Percentiles rank a stretch among this genome's conserved stretches.
These are phyloP conservation scores for Nicotiana otophora DNA, from an alignment of 257 asterid genomes.

Conservation along the genomic window DNA sequence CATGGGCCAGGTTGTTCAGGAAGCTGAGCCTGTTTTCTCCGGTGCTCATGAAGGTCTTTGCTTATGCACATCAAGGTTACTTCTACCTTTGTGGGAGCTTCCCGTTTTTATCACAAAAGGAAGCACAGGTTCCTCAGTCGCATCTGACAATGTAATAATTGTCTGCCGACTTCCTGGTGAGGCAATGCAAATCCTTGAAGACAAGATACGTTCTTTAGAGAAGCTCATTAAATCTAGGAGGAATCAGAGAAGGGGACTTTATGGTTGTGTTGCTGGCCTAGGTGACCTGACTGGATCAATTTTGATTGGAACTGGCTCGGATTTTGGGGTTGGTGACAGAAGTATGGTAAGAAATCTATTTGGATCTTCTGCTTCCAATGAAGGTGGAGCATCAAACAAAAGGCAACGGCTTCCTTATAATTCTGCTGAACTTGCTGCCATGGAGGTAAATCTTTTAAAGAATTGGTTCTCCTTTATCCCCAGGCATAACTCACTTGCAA, in stretches of 20 bases:
- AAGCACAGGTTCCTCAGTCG: constrained; percentile 43
- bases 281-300: constrained; percentile 90
- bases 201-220: constrained; percentile 85
- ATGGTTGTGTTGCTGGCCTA: constrained; percentile 91
- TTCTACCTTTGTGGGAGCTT: constrained; percentile 91
- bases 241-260: constrained; percentile 87
- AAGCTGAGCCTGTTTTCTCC: constrained; percentile 93
- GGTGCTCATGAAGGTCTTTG: constrained; percentile 95
- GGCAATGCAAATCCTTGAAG: constrained; percentile 82
- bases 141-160: constrained; percentile 54
- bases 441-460: constrained; percentile 63
- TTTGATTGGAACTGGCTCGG: constrained; percentile 71
- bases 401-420: constrained; percentile 86
- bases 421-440: constrained; percentile 90
- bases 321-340: constrained; percentile 68
- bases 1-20: constrained; percentile 99
- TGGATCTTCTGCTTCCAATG: constrained; percentile 63
- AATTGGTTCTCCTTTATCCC: constrained; percentile 19
- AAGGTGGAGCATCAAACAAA: constrained; percentile 56
- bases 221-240: constrained; percentile 79
- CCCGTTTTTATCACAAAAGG: constrained; percentile 77
- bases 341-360: constrained; percentile 77
- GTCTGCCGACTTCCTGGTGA: constrained; percentile 69
- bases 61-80: constrained; percentile 85
- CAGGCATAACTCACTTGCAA: constrained; percentile 3